A percentile compares a stretch with the other conserved stretches of the same genome.
phyloP scores from a whole-genome alignment of 805 yeast species.

The Nakazawaea populi region DNA sequence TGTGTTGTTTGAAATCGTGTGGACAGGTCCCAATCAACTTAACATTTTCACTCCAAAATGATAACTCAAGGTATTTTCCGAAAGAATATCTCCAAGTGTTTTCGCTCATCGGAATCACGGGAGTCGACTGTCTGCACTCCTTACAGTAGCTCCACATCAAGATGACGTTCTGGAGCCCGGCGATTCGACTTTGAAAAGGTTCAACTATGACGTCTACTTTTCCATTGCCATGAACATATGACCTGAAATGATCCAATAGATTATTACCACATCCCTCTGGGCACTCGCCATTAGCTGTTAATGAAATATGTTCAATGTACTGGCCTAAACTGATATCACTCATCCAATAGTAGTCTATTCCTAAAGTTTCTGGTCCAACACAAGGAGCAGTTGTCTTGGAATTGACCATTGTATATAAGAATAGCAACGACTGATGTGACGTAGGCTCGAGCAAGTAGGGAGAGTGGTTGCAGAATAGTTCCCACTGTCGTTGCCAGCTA shows the following conservation, averaged over 20 bases:
- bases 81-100: conserved; percentile 86
- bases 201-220: conserved; percentile 76
- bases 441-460: conserved; percentile 63
- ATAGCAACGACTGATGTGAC: conserved; percentile 72
- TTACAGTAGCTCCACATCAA: conserved; percentile 92
- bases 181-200: conserved; percentile 45
- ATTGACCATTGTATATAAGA: conserved; percentile 78
- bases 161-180: conserved; percentile 61
- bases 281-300: conserved; percentile 63
- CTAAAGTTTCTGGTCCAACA: conserved; percentile 80
- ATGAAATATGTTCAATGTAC: conserved; percentile 73
- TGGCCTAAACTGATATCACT: conserved; percentile 88
- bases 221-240: conserved; percentile 85
- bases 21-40: conserved; percentile 59
- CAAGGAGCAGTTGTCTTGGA: conserved; percentile 87
- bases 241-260: conserved; percentile 68
- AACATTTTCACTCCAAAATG: conserved; percentile 68
- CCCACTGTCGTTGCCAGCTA: conserved; percentile 59
- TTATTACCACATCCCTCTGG: conserved; percentile 76
- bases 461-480: conserved; percentile 43
- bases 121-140: conserved; percentile 67
- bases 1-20: conserved; percentile 79
- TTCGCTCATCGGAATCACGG: conserved; percentile 77
- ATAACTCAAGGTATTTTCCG: conserved; percentile 85
- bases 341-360: conserved; percentile 85